These are phyloP conservation scores for Aspergillus alliaceus DNA, from an alignment of 2,329 filamentous ascomycete species.

Conservation along the genomic window DNA sequence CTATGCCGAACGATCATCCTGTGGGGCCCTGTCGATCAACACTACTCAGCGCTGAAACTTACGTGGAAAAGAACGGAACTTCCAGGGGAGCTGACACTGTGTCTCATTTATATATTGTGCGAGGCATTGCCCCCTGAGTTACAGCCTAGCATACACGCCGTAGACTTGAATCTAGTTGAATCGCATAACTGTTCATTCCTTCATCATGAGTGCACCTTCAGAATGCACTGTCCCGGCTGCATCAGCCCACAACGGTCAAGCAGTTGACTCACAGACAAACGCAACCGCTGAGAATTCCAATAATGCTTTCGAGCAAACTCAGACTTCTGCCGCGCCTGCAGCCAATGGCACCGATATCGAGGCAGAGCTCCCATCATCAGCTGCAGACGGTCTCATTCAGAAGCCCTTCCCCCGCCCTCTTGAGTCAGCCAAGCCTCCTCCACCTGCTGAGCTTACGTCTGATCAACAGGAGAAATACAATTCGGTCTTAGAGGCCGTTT, in stretches of 20 bases:
- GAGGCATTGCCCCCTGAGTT: background rate
- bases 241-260: background rate
- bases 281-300: slow-evolving; percentile 4
- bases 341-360: slow-evolving; percentile 17
- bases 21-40: slow-evolving; percentile 19
- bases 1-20: slow-evolving; percentile 8
- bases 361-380: slow-evolving; percentile 37
- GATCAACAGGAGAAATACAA: slow-evolving; percentile 84
- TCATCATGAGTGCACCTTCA: slow-evolving; percentile 15
- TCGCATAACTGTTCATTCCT: background rate
- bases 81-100: background rate
- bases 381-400: slow-evolving; percentile 45
- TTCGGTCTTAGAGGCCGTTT: slow-evolving; percentile 68
- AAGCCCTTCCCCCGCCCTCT: slow-evolving; percentile 62
- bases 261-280: slow-evolving; percentile 10
- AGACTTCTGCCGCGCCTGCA: background rate
- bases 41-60: slow-evolving; percentile 1
- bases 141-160: background rate
- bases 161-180: background rate
- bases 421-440: slow-evolving; percentile 57
- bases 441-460: slow-evolving; percentile 62
- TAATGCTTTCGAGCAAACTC: slow-evolving; percentile 1
- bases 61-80: background rate
- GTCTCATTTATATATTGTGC: background rate
- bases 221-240: slow-evolving; percentile 7